These are phyloP conservation scores for Rhododendron kiyosumense DNA, from an alignment of 148 eudicot genomes.

Conservation along the genomic window DNA sequence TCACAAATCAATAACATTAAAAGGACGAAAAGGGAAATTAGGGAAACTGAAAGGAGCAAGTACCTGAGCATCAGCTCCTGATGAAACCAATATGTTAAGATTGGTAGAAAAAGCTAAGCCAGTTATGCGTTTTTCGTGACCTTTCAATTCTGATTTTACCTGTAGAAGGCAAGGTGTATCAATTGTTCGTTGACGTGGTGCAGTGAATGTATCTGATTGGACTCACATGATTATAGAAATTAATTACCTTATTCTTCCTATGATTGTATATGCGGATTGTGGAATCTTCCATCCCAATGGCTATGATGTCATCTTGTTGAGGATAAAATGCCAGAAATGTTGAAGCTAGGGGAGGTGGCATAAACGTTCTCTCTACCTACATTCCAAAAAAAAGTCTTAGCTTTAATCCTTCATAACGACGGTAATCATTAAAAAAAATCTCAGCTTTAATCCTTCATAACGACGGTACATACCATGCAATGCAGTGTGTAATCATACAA, in stretches of 20 bases:
- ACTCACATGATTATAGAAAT: neutral
- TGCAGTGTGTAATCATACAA: no score
- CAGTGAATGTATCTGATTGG: neutral
- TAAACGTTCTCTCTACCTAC: constrained; percentile 81
- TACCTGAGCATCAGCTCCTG: constrained; percentile 94
- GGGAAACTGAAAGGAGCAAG: neutral
- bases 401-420: neutral
- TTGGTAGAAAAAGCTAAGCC: constrained; percentile 72
- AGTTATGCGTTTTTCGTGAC: constrained; percentile 68
- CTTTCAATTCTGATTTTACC: constrained; percentile 71
- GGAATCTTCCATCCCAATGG: constrained; percentile 96
- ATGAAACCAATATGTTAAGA: constrained; percentile 68
- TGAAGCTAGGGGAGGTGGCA: constrained; percentile 87
- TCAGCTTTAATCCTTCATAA: no score
- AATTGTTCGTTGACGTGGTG: neutral
- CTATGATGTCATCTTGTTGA: constrained; percentile 80
- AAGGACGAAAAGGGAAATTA: no score
- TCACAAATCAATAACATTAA: no score
- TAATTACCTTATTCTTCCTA: constrained; percentile 73
- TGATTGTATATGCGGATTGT: constrained; percentile 85
- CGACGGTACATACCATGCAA: no score
- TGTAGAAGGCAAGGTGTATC: constrained; percentile 2
- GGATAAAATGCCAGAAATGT: constrained; percentile 90
- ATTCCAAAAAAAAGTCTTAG: constrained; percentile 12
- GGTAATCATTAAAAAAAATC: constrained; percentile 14